Percentiles rank a stretch among this genome's conserved stretches.
Conservation (phyloP, 108 stramenopile species). For the Cyclotella distinguenda region DNA sequence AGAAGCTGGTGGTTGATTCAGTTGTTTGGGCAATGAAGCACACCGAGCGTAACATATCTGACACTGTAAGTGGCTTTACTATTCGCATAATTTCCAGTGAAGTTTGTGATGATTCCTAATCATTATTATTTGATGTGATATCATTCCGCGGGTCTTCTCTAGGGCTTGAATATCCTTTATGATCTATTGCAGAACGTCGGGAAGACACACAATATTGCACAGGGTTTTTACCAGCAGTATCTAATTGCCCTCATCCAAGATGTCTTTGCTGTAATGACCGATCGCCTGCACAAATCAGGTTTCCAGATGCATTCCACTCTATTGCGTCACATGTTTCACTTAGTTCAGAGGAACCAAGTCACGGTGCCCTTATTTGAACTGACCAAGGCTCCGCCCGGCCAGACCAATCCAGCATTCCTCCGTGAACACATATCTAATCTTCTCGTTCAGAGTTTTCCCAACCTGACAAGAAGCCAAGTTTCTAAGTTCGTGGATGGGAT, state of each 20-base stretch:
- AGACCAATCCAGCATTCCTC: slow-evolving; percentile 87
- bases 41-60: slow-evolving; percentile 96
- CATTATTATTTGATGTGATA: no score
- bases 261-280: slow-evolving; percentile 98
- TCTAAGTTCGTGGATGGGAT: slow-evolving; percentile 95
- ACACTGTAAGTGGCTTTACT: slow-evolving; percentile 67
- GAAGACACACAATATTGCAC: slow-evolving; percentile 86
- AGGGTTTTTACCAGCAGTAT: slow-evolving; percentile 96
- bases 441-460: slow-evolving; percentile 92
- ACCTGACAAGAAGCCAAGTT: slow-evolving; percentile 89
- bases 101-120: slow-evolving; percentile 7
- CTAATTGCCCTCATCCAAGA: slow-evolving; percentile 95
- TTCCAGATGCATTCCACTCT: slow-evolving; percentile 99
- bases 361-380: slow-evolving; percentile 93
- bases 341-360: slow-evolving; percentile 93
- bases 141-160: no score
- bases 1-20: slow-evolving; percentile 96
- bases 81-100: not conserved
- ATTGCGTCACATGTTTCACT: slow-evolving; percentile 93
- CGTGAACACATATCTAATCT: slow-evolving; percentile 91
- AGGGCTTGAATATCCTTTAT: slow-evolving; percentile 93
- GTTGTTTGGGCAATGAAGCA: slow-evolving; percentile 99
- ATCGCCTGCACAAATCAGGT: slow-evolving; percentile 96
- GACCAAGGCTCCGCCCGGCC: slow-evolving; percentile 67
- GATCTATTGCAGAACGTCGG: slow-evolving; percentile 94